These are phyloP conservation scores for Halteria grandinella DNA, from an alignment of 73 alveolate species.

Conservation along the genomic window DNA sequence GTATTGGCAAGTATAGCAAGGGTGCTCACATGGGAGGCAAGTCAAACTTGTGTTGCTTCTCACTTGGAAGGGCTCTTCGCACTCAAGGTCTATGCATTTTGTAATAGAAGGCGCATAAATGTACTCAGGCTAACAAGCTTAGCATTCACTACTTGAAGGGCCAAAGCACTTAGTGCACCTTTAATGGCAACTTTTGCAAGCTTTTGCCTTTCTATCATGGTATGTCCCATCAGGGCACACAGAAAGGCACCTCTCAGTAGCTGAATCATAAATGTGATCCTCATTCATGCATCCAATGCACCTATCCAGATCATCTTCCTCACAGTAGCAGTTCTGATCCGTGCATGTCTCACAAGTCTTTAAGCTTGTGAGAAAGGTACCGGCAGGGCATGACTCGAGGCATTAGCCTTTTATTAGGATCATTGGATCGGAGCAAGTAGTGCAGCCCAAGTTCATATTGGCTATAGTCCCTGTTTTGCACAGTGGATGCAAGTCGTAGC, in stretches of 20 bases:
- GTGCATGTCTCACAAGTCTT: no score
- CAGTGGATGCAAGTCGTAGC: no score
- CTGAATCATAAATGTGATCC: background rate
- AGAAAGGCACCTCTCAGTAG: background rate
- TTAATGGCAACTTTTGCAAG: background rate
- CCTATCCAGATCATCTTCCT: background rate
- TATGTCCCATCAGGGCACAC: background rate
- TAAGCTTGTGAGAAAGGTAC: no score
- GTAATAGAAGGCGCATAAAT: background rate
- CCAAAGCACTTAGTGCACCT: slow-evolving; percentile 5
- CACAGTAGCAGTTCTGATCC: background rate
- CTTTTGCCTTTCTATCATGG: background rate
- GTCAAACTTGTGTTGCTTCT: background rate
- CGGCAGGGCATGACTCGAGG: no score
- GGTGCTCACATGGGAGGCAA: background rate
- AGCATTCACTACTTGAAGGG: slow-evolving; percentile 12
- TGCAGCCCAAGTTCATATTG: no score
- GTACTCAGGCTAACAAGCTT: background rate
- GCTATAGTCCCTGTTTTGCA: no score
- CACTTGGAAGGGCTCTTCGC: slow-evolving; percentile 6
- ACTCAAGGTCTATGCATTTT: slow-evolving; percentile 2
- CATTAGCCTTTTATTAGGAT: no score
- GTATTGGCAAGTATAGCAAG: slow-evolving; percentile 8
- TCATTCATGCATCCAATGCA: background rate
- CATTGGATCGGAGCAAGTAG: no score